Percentiles rank a stretch among this genome's conserved stretches.
These are phyloP conservation scores for Tricholoma sp. DNA, from an alignment of 768 basidiomycete species.

Conservation along the genomic window DNA sequence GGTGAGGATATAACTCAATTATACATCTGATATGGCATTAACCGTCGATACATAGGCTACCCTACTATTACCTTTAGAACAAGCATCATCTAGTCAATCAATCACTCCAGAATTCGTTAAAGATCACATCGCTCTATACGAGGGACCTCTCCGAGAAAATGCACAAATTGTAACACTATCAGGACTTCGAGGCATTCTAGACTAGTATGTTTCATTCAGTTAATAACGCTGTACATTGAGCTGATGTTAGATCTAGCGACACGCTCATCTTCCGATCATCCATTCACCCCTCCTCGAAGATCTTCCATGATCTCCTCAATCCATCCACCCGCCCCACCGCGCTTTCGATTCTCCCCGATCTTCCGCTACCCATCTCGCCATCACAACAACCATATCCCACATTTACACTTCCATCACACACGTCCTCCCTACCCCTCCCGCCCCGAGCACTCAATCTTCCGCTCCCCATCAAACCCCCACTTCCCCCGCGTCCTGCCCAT, in stretches of 20 bases:
- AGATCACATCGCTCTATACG: slow-evolving; percentile 76
- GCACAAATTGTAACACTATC: slow-evolving; percentile 71
- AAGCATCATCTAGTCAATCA: slow-evolving; percentile 42
- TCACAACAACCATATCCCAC: slow-evolving; percentile 37
- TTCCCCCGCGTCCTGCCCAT: slow-evolving; percentile 33
- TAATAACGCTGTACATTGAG: neutral
- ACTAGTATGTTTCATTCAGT: slow-evolving; percentile 41
- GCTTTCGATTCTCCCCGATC: slow-evolving; percentile 44
- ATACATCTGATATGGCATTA: neutral
- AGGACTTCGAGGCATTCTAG: slow-evolving; percentile 70
- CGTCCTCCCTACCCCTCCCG: slow-evolving; percentile 41
- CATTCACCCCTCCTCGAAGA: slow-evolving; percentile 35
- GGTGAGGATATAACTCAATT: slow-evolving; percentile 35
- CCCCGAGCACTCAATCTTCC: slow-evolving; percentile 34
- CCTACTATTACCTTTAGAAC: slow-evolving; percentile 71
- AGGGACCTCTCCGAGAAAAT: slow-evolving; percentile 40
- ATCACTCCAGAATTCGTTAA: slow-evolving; percentile 72
- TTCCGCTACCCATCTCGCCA: slow-evolving; percentile 34
- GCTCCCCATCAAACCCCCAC: slow-evolving; percentile 27
- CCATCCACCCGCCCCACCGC: slow-evolving; percentile 28
- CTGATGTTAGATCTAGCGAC: slow-evolving; percentile 23
- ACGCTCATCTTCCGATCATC: slow-evolving; percentile 41
- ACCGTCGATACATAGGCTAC: slow-evolving; percentile 50
- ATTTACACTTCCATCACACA: slow-evolving; percentile 38
- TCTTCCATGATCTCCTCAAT: slow-evolving; percentile 33